phyloP scores from a whole-genome alignment of 2,329 filamentous ascomycete genomes.

The Chrysoporthe austroafricana region DNA sequence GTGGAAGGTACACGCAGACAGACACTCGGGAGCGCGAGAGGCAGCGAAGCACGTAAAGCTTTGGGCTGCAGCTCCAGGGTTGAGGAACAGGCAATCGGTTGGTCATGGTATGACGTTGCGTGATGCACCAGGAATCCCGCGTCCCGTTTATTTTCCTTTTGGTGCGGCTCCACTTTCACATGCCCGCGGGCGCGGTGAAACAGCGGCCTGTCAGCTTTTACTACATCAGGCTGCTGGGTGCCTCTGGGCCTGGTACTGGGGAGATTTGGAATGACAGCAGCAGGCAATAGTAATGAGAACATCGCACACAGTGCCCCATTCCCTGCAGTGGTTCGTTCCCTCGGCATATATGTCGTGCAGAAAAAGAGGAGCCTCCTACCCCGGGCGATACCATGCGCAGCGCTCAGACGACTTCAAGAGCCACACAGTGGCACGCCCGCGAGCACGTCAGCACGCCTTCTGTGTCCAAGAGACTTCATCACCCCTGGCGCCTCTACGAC shows the following conservation, averaged over 20 bases:
- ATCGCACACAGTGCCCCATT: neutral
- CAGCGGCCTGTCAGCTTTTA: neutral
- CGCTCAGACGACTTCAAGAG: too few relatives aligned
- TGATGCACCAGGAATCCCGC: constrained; percentile 1
- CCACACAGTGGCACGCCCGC: neutral
- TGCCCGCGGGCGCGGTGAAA: constrained; percentile 7
- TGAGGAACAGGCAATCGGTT: neutral
- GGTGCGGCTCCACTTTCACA: constrained; percentile 25
- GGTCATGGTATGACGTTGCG: constrained; percentile 10
- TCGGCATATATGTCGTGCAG: neutral
- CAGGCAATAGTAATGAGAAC: neutral
- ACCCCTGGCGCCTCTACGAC: neutral
- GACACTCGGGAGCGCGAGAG: too few relatives aligned
- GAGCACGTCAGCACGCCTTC: neutral
- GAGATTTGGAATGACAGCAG: neutral
- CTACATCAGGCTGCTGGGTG: neutral
- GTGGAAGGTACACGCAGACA: neutral
- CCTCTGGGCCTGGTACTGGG: neutral
- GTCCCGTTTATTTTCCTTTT: neutral
- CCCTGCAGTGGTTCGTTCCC: neutral
- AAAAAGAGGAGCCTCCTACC: neutral
- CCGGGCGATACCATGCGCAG: too few relatives aligned
- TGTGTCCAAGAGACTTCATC: neutral
- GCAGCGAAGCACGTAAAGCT: too few relatives aligned
- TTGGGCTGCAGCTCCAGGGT: too few relatives aligned